These are phyloP conservation scores for Salix caprea DNA, from an alignment of 345 rosid genomes.

Conservation along the genomic window DNA sequence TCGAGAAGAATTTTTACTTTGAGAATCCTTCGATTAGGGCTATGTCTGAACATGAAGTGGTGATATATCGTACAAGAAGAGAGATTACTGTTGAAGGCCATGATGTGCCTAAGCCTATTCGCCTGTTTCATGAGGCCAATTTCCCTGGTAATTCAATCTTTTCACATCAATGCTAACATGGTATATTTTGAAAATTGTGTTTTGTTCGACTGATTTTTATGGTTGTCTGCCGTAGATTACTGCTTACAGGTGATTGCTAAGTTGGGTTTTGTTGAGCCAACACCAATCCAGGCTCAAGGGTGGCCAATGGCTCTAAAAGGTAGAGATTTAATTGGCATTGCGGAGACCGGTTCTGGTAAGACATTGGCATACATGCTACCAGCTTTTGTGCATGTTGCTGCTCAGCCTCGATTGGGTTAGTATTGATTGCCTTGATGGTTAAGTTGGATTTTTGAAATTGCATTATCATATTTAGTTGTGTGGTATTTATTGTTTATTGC, in stretches of 20 bases:
- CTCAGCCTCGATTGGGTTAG: constrained; percentile 91
- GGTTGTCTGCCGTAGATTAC: constrained; percentile 42
- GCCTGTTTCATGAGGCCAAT: constrained; percentile 73
- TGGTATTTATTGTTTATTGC: background rate
- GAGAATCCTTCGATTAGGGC: constrained; percentile 61
- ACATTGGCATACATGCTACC: constrained; percentile 92
- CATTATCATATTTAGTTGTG: background rate
- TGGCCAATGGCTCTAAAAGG: constrained; percentile 99
- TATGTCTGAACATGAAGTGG: constrained; percentile 68
- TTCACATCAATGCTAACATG: background rate
- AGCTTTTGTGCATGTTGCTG: constrained; percentile 82
- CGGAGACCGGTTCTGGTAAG: constrained; percentile 98
- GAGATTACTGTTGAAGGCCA: constrained; percentile 79
- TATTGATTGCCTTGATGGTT: background rate
- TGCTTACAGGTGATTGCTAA: constrained; percentile 78
- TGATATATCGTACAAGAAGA: constrained; percentile 48
- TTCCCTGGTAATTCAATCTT: constrained; percentile 57
- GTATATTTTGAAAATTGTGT: background rate
- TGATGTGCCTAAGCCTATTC: constrained; percentile 77
- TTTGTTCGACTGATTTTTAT: background rate
- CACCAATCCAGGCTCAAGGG: constrained; percentile 91
- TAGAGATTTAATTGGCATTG: constrained; percentile 87
- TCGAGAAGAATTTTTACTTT: constrained; percentile 78
- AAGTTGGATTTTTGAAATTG: background rate
- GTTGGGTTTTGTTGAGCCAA: constrained; percentile 89